Percentiles rank a stretch among this genome's conserved stretches.
These are phyloP conservation scores for Starmerella vitae DNA, from an alignment of 805 yeast species.

Conservation along the genomic window DNA sequence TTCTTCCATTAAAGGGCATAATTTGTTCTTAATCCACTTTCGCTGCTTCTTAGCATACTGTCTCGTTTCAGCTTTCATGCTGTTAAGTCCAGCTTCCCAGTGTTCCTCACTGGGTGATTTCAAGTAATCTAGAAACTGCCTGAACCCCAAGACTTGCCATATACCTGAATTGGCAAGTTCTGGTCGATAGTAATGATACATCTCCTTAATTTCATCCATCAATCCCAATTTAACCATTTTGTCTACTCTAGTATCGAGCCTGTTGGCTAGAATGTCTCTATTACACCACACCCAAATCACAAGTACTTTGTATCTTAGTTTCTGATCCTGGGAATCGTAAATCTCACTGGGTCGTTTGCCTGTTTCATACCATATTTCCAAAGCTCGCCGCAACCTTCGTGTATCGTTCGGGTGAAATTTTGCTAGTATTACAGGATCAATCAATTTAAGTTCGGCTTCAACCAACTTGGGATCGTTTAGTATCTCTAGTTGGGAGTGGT, in stretches of 20 bases:
- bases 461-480: conserved; percentile 25
- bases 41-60: conserved; percentile 80
- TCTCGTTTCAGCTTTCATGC: conserved; percentile 71
- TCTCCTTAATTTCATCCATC: conserved; percentile 47
- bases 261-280: conserved; percentile 37
- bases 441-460: conserved; percentile 33
- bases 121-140: conserved; percentile 28
- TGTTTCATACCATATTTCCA: conserved; percentile 62
- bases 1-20: conserved; percentile 45
- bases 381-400: conserved; percentile 61
- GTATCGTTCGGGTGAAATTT: conserved; percentile 89
- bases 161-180: conserved; percentile 41
- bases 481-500: conserved; percentile 5
- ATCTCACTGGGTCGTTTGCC: conserved; percentile 57
- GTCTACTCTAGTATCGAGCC: conserved; percentile 74
- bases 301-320: conserved; percentile 29
- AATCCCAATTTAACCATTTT: conserved; percentile 66
- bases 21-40: conserved; percentile 71
- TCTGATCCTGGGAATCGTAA: conserved; percentile 48
- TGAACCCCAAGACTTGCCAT: conserved; percentile 92
- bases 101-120: neutral
- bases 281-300: conserved; percentile 76
- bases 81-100: conserved; percentile 17
- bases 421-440: conserved; percentile 59
- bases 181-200: conserved; percentile 30